Base-by-base conservation (phyloP, 805 yeast species). In the Yarrowia osloensis region DNA sequence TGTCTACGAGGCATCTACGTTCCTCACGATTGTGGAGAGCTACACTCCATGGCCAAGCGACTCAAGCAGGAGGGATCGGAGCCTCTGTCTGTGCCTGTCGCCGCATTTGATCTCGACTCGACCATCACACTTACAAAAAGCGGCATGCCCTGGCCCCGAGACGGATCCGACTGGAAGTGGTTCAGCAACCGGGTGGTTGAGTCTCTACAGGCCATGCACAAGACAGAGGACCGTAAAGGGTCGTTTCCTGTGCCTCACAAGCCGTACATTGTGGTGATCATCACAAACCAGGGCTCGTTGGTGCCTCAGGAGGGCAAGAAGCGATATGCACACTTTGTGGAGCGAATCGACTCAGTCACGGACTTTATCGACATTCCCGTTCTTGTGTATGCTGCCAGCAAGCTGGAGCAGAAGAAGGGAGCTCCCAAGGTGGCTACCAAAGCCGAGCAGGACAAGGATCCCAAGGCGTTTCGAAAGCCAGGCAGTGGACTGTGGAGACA, bases 51-150 rank as follows among this genome's bases (percentile, higher is more conserved):
- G 44, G 66, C 66, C 44, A 31, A 44, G 19, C 21, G n/a, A 4
- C 54, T 46, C 24, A 31, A 61, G 19, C 5, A 61, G n/a, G 33
- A 44, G 11, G 42, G 44, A 9, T 19, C 49, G 1, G 35, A 46
- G 8, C 37, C 26, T 2, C 29, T 49, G n/a, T n/a, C 21, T 4
- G 57, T 63, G 0, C 67, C 67, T 11, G 49, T 63, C 17, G 91
- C 91, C 1, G 89, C 89, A 0, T 94, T 93, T 76, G 98, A 94
- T 75, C 79, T 94, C 62, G 99, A 94, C 78, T 88, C 85, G 9
- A 94, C 98, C 0, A 71, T 94, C 8, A 84, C 91, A 0, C 74
- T 74, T 17, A 87, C 97, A 0, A 87, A 85, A 73, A 82, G 90
- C 0, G 91, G 90, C 0, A 55, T 73, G 19, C 82, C 79, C 55